Conservation (phyloP, 1,284 basidiomycete species). For the Pseudozyma hubeiensis region DNA sequence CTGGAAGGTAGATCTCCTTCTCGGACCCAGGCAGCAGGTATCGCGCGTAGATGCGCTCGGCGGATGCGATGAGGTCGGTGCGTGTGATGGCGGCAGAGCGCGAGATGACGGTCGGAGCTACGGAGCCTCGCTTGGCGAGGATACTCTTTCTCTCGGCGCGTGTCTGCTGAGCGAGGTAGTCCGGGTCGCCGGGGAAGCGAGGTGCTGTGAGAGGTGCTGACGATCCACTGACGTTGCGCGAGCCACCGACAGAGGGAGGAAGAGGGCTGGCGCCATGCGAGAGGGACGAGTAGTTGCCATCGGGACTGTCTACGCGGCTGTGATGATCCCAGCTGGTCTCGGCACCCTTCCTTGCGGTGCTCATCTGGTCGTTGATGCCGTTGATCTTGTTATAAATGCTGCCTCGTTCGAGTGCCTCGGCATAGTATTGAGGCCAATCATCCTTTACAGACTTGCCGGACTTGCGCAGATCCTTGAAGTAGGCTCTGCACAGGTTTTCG, state of each 20-base stretch:
- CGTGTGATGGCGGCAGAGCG: conserved; percentile 90
- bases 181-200: conserved; percentile 65
- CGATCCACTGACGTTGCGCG: not conserved
- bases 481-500: conserved; percentile 96
- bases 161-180: conserved; percentile 53
- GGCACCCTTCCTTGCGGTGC: conserved; percentile 15
- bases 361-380: conserved; percentile 72
- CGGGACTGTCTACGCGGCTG: conserved; percentile 41
- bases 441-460: conserved; percentile 89
- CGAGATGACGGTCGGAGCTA: conserved; percentile 74
- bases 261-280: conserved; percentile 35
- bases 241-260: conserved; percentile 13
- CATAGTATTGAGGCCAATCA: conserved; percentile 96
- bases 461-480: conserved; percentile 97
- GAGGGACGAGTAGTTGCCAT: conserved; percentile 31
- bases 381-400: conserved; percentile 91
- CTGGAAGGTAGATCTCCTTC: conserved; percentile 91
- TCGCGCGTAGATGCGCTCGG: conserved; percentile 92
- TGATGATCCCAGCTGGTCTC: conserved; percentile 45
- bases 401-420: conserved; percentile 76
- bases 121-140: conserved; percentile 59
- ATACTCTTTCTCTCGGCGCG: conserved; percentile 53
- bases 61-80: conserved; percentile 87
- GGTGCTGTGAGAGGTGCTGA: conserved; percentile 41
- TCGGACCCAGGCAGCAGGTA: conserved; percentile 79